A percentile compares a stretch with the other conserved stretches of the same genome.
These are phyloP conservation scores for Lasiodiplodia hormozganensis DNA, from an alignment of 2,329 filamentous ascomycete species.

Conservation along the genomic window DNA sequence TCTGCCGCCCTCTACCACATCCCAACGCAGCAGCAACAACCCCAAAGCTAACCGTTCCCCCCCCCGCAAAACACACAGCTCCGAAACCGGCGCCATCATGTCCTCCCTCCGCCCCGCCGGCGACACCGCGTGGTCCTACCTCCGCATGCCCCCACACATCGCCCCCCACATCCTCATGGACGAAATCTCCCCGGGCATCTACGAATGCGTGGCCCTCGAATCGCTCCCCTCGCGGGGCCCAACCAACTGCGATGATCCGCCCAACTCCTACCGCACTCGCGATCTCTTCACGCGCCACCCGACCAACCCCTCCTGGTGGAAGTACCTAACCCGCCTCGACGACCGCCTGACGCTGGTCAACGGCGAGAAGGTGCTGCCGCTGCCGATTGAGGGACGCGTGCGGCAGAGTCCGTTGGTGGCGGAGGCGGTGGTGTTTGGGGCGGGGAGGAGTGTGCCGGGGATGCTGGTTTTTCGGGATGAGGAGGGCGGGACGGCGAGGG, in stretches of 20 bases:
- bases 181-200: constrained; percentile 43
- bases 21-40: no score
- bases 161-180: constrained; percentile 48
- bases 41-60: no score
- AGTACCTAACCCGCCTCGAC: constrained; percentile 55
- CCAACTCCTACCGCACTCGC: background rate
- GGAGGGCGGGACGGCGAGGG: constrained; percentile 47
- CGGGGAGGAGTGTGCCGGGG: constrained; percentile 60
- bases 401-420: constrained; percentile 59
- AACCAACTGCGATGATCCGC: constrained; percentile 47
- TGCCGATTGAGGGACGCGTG: constrained; percentile 61
- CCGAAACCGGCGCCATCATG: constrained; percentile 56
- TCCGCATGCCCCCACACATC: constrained; percentile 51
- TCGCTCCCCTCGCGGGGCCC: constrained; percentile 48
- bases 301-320: constrained; percentile 50
- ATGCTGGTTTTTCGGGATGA: constrained; percentile 52
- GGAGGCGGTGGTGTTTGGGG: constrained; percentile 66
- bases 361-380: constrained; percentile 58
- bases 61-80: no score
- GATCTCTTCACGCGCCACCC: constrained; percentile 55
- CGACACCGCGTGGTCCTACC: constrained; percentile 68
- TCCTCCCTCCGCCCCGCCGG: constrained; percentile 61
- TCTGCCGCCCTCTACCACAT: no score
- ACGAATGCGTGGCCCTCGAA: constrained; percentile 46
- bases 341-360: constrained; percentile 57